These are phyloP conservation scores for Leptographium wingfieldii DNA, from an alignment of 2,329 filamentous ascomycete species.

Conservation along the genomic window DNA sequence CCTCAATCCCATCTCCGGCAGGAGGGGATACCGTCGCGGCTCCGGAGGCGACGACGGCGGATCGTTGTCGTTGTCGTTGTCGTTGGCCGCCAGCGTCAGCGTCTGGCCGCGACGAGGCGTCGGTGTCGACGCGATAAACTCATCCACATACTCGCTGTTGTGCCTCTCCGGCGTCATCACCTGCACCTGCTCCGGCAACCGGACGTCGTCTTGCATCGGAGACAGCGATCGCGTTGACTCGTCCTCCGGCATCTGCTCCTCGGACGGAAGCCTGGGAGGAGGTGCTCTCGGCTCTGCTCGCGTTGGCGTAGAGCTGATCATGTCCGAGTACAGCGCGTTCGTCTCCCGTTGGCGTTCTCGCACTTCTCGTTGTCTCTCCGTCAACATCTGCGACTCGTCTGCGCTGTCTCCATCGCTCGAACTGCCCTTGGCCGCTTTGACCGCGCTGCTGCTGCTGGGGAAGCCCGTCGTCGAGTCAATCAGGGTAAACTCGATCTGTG, in stretches of 20 bases:
- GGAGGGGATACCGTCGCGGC: constrained; percentile 37
- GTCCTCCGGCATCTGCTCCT: background rate
- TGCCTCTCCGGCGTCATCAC: constrained; percentile 33
- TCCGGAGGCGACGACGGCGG: constrained; percentile 47
- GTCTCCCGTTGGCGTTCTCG: constrained; percentile 58
- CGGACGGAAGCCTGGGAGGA: background rate
- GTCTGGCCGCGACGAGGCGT: constrained; percentile 45
- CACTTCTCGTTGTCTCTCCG: constrained; percentile 68
- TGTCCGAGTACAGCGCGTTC: constrained; percentile 53
- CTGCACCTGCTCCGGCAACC: constrained; percentile 12
- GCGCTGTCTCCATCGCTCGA: background rate
- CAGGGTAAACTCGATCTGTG: constrained; percentile 64
- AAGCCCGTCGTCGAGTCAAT: constrained; percentile 43
- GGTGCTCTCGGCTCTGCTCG: background rate
- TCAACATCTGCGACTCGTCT: constrained; percentile 58
- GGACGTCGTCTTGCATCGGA: constrained; percentile 1
- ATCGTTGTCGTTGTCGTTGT: constrained; percentile 32
- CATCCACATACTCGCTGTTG: constrained; percentile 18
- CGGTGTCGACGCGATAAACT: constrained; percentile 46
- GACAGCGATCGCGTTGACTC: background rate
- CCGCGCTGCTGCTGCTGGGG: constrained; percentile 23
- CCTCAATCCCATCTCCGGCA: constrained; percentile 38
- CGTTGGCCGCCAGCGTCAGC: constrained; percentile 31
- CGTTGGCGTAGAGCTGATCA: constrained; percentile 42
- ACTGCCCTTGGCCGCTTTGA: background rate